Evolutionary conservation across 78 protist species (phyloP).

Genomic region (Emiliania huxleyi): DNA sequence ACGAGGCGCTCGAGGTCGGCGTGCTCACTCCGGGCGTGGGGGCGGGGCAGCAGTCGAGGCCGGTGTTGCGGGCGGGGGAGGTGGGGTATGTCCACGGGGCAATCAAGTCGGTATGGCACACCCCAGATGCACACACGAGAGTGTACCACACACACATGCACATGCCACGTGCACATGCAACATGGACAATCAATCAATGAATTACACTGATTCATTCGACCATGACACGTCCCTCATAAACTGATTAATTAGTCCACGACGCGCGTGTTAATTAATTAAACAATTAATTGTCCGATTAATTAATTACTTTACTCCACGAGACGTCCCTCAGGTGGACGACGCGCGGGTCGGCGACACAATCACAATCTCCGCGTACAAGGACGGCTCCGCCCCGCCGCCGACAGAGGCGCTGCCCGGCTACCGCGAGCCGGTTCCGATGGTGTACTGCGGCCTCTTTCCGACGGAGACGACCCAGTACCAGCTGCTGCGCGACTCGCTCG

Average conservation of each 20-base stretch:
- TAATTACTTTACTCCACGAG: no score
- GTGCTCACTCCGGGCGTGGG: conserved; percentile 15
- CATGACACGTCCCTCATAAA: no score
- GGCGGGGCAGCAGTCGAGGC: not conserved
- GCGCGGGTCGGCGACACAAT: conserved; percentile 54
- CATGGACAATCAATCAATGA: no score
- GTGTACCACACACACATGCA: no score
- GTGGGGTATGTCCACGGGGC: conserved; percentile 47
- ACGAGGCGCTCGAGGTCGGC: conserved; percentile 8
- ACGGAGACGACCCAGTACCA: not conserved
- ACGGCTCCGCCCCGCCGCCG: not conserved
- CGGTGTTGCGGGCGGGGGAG: conserved; percentile 41
- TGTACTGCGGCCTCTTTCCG: conserved; percentile 41
- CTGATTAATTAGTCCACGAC: no score
- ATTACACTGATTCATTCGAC: no score
- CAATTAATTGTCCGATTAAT: no score
- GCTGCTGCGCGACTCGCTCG: conserved; percentile 37
- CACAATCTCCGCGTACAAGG: not conserved
- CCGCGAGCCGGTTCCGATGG: conserved; percentile 33
- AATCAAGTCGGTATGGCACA: conserved; percentile 47
- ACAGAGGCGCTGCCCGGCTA: conserved; percentile 32
- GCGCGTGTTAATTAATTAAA: no score
- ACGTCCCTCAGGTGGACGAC: no score
- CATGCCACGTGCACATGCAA: no score
- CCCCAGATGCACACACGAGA: no score